phyloP scores from a whole-genome alignment of 306 rosid genomes.

The Vicia villosa region DNA sequence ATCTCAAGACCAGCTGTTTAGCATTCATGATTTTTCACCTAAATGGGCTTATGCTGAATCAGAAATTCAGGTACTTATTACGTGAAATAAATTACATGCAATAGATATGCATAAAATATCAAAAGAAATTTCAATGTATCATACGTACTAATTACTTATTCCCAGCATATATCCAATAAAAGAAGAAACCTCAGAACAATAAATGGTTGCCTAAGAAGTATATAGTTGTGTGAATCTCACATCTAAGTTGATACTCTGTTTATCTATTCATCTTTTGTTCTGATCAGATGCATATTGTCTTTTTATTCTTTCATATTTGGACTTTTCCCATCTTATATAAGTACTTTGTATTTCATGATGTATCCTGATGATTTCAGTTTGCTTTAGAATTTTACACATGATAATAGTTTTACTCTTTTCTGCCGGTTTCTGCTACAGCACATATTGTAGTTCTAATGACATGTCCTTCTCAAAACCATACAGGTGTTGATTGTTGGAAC shows the following conservation, averaged over 20 bases:
- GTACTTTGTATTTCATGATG: constrained; percentile 26
- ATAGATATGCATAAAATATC: not conserved
- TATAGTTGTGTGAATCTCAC: not conserved
- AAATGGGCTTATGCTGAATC: constrained; percentile 70
- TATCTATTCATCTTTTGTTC: constrained; percentile 7
- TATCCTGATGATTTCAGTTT: constrained; percentile 4
- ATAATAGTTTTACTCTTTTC: constrained; percentile 3
- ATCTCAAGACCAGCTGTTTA: constrained; percentile 81
- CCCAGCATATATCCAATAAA: not conserved
- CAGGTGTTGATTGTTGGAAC: constrained; percentile 79
- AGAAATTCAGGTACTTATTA: constrained; percentile 64
- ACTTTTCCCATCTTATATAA: constrained; percentile 8
- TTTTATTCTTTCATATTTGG: constrained; percentile 19
- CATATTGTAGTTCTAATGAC: constrained; percentile 25
- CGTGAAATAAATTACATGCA: not conserved
- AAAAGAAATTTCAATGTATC: not conserved
- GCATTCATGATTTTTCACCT: constrained; percentile 73
- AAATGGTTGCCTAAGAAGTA: not conserved
- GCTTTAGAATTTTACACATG: constrained; percentile 8
- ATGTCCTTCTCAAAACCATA: constrained; percentile 26
- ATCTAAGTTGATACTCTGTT: not conserved
- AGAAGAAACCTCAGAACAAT: not conserved
- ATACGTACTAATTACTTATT: not conserved
- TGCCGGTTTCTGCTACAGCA: constrained; percentile 13
- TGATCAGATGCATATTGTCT: constrained; percentile 24